These are phyloP conservation scores for Arthrobotrys musiformis DNA, from an alignment of 2,329 filamentous ascomycete species.

Conservation along the genomic window DNA sequence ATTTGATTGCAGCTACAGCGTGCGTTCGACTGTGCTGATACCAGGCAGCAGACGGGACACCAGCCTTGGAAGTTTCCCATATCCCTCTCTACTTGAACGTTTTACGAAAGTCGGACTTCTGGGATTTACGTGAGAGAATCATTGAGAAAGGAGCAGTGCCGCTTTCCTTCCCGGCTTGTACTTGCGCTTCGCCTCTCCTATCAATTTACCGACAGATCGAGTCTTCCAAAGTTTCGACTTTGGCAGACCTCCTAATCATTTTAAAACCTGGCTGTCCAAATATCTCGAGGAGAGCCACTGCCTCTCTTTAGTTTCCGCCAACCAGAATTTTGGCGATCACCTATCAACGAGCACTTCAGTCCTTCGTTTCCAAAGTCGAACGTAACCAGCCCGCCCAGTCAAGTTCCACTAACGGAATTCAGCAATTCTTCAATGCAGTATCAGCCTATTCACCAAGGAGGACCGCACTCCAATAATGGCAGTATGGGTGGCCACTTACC, in stretches of 20 bases:
- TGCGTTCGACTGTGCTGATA: conserved; percentile 11
- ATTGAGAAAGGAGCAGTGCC: conserved; percentile 12
- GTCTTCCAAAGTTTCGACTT: conserved; percentile 56
- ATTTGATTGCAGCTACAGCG: neutral
- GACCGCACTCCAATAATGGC: conserved; percentile 48
- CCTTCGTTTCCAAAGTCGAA: conserved; percentile 52
- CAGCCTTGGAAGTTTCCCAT: neutral
- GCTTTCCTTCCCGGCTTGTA: conserved; percentile 45
- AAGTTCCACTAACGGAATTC: conserved; percentile 49
- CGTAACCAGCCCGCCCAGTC: conserved; percentile 49
- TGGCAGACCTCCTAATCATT: conserved; percentile 48
- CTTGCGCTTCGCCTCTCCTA: conserved; percentile 46
- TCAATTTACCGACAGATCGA: conserved; percentile 24
- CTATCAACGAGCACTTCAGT: conserved; percentile 53
- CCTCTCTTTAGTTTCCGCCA: conserved; percentile 55
- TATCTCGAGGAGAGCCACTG: conserved; percentile 54
- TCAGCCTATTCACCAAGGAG: conserved; percentile 52
- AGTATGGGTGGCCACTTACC: conserved; percentile 50
- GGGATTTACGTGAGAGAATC: neutral
- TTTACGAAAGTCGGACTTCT: neutral
- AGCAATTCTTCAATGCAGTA: conserved; percentile 54
- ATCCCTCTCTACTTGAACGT: neutral
- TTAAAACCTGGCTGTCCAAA: conserved; percentile 57
- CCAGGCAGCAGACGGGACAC: neutral
- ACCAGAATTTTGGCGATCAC: conserved; percentile 55